Evolutionary conservation across 2,329 filamentous ascomycete species (phyloP).

Genomic region (Zasmidium cellare): DNA sequence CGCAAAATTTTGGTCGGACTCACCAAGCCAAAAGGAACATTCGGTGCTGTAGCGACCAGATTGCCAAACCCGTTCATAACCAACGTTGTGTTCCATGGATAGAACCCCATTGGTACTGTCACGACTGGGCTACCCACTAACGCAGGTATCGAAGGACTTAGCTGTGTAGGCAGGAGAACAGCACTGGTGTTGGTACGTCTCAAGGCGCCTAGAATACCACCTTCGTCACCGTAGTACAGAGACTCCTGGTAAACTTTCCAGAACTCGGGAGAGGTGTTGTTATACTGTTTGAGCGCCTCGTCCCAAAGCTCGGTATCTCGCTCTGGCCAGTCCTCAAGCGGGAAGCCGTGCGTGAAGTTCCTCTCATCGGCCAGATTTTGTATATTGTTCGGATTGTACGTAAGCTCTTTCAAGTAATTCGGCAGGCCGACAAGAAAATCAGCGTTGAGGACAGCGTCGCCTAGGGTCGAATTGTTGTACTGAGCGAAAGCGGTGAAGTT

Average conservation of each 20-base stretch:
- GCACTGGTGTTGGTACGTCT: conserved; percentile 59
- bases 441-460: conserved; percentile 51
- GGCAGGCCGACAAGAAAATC: conserved; percentile 62
- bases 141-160: conserved; percentile 52
- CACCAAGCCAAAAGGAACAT: conserved; percentile 60
- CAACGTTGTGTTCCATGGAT: conserved; percentile 51
- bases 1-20: not conserved
- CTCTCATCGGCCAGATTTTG: conserved; percentile 52
- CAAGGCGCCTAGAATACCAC: conserved; percentile 63
- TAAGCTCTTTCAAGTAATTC: conserved; percentile 58
- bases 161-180: conserved; percentile 58
- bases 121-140: conserved; percentile 62
- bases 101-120: conserved; percentile 63
- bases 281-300: conserved; percentile 50
- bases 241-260: conserved; percentile 58
- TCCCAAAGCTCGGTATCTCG: conserved; percentile 63
- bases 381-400: conserved; percentile 59
- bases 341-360: conserved; percentile 56
- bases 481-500: conserved; percentile 33
- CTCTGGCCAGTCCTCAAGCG: conserved; percentile 59
- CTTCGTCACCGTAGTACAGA: conserved; percentile 56
- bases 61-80: conserved; percentile 48
- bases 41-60: conserved; percentile 56
- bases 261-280: conserved; percentile 59
- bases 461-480: conserved; percentile 42